Base-by-base conservation (phyloP, 2,329 filamentous ascomycete species). In the Cordyceps javanica region DNA sequence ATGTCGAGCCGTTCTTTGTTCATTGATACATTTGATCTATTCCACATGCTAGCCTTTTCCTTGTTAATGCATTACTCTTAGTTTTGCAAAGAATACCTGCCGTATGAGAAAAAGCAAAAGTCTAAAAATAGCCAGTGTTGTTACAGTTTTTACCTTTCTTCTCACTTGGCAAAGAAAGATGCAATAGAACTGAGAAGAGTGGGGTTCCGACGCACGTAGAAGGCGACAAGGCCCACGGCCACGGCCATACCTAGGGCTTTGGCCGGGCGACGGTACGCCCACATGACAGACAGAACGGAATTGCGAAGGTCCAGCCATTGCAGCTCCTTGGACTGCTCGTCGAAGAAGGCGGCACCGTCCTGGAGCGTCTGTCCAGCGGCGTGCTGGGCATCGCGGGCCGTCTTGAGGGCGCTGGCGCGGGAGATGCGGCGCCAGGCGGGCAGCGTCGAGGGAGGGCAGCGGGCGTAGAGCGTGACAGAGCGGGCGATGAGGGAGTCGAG, bases 341-440 rank as follows among this genome's bases (percentile, higher is more conserved):
- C 73, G 65, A 97, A 93, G 60, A 86, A 81, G 5, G 67, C 69
- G 60, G 85, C 76, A 2, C 90, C 93, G 41, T 93, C 82, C 30
- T 80, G 72, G 34, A 90, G 71, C 0, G 79, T 82, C 68, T 91
- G 83, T 28, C 70, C 69, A 6, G 76, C 69, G 49, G 82, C 76
- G 38, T 70, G 69, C 44, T 75, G 68, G 50, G 77, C 68, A 66
- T 82, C 75, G 13, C 82, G 79, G 0, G 89, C 89, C 2, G 92
- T 96, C 72, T 96, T 97, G 54, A 99, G 80, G 8, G 91, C 91
- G 69, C 92, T 97, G 59, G 82, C 82, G 7, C 72, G 70, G 3
- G 91, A 91, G 59, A 99, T 87, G 16, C 72, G 73, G 60, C 77
- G 76, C 91, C 92, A 97, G 6, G 82, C 79, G 36, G 78, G 81